Percentiles rank a stretch among this genome's conserved stretches.
phyloP scores from a whole-genome alignment of 2,329 filamentous ascomycete species.

The Bipolaris bicolor region DNA sequence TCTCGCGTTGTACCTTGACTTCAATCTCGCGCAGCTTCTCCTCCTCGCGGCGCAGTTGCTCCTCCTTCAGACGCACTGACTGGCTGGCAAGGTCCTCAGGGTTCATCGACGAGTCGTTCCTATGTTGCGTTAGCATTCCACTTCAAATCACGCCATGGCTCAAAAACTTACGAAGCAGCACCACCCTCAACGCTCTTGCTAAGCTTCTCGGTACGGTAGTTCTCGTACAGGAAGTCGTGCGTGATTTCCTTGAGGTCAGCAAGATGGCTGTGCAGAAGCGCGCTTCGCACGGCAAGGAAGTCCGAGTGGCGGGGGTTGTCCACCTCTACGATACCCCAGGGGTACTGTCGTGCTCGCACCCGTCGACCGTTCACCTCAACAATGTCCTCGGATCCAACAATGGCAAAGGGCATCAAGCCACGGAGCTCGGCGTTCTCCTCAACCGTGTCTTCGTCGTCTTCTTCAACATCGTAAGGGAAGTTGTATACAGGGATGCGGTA shows the following conservation, averaged over 20 bases:
- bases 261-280: slow-evolving; percentile 95
- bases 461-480: slow-evolving; percentile 99
- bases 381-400: slow-evolving; percentile 95
- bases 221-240: slow-evolving; percentile 99
- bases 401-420: slow-evolving; percentile 98
- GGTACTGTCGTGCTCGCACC: slow-evolving; percentile 95
- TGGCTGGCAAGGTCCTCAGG: slow-evolving; percentile 96
- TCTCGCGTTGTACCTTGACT: slow-evolving; percentile 98
- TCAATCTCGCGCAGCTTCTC: slow-evolving; percentile 99
- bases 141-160: background rate
- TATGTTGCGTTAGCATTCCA: slow-evolving; percentile 31
- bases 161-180: slow-evolving; percentile 75
- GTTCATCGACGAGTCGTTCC: slow-evolving; percentile 86
- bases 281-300: slow-evolving; percentile 95
- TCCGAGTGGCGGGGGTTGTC: slow-evolving; percentile 99
- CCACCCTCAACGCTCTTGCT: slow-evolving; percentile 98
- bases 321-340: slow-evolving; percentile 98
- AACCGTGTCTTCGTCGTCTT: slow-evolving; percentile 98
- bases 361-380: slow-evolving; percentile 92
- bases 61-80: slow-evolving; percentile 98
- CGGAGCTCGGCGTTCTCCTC: slow-evolving; percentile 98
- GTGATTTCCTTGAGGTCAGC: slow-evolving; percentile 99
- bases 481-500: slow-evolving; percentile 99
- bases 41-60: slow-evolving; percentile 97
- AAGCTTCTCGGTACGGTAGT: slow-evolving; percentile 99